These are phyloP conservation scores for Capillidium rhysosporum DNA, from an alignment of 371 early-diverging fungal species.

Conservation along the genomic window DNA sequence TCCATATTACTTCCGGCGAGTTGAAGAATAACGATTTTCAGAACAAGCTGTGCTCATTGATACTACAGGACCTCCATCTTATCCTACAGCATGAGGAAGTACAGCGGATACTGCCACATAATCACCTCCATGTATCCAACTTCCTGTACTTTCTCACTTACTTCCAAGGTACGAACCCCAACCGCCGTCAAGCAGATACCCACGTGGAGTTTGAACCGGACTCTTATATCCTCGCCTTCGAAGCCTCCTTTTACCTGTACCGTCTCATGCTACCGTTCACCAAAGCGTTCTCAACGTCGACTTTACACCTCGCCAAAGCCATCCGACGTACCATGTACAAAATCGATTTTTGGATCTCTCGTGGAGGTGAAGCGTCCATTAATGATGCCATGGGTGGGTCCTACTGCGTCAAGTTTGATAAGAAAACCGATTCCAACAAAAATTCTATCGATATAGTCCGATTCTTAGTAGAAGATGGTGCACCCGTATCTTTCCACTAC, in stretches of 20 bases:
- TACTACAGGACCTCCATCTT: slow-evolving; percentile 2
- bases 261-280: not conserved
- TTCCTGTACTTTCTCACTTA: slow-evolving; percentile 4
- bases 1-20: not conserved
- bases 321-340: slow-evolving; percentile 1
- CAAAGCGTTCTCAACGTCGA: not conserved
- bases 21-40: not conserved
- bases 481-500: not conserved
- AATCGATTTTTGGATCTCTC: not conserved
- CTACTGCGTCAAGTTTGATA: not conserved
- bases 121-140: slow-evolving; percentile 1
- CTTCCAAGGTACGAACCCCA: slow-evolving; percentile 4
- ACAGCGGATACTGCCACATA: not conserved
- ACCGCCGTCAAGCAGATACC: not conserved
- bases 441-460: not conserved
- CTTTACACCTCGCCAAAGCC: not conserved
- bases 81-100: not conserved
- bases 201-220: slow-evolving; percentile 6
- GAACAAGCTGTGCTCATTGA: not conserved
- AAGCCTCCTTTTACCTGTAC: not conserved
- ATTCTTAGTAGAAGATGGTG: not conserved
- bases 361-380: not conserved
- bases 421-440: not conserved
- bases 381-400: not conserved
- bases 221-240: not conserved